phyloP scores from a whole-genome alignment of 2,329 filamentous ascomycete species.

The Mollisia scopiformis region DNA sequence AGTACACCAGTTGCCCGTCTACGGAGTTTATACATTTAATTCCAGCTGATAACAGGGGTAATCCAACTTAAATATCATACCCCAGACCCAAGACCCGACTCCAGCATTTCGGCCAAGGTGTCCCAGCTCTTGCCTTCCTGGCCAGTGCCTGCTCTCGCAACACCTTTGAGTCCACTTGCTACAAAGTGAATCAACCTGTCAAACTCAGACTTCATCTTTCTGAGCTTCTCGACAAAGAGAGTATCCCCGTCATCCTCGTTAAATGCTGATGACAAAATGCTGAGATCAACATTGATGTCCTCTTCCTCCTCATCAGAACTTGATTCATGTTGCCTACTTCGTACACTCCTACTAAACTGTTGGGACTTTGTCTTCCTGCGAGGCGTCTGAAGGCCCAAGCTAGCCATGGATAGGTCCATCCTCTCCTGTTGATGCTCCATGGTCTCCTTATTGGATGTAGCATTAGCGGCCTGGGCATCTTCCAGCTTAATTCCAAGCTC shows the following conservation, averaged over 20 bases:
- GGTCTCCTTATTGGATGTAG: conserved; percentile 22
- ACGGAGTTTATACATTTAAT: background rate
- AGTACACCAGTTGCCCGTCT: too few species aligned
- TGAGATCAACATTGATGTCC: conserved; percentile 41
- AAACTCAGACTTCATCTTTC: conserved; percentile 63
- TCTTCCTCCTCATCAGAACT: conserved; percentile 41
- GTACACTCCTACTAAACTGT: conserved; percentile 23
- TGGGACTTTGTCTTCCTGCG: conserved; percentile 29
- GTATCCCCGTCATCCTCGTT: conserved; percentile 28
- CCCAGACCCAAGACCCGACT: conserved; percentile 46
- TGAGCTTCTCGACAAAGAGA: conserved; percentile 56
- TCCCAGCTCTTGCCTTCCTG: conserved; percentile 66
- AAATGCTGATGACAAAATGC: conserved; percentile 40
- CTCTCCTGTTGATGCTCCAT: conserved; percentile 31
- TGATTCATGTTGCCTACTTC: conserved; percentile 33
- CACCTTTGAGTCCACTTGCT: conserved; percentile 70
- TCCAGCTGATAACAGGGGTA: background rate
- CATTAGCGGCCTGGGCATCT: conserved; percentile 53
- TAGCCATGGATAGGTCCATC: conserved; percentile 35
- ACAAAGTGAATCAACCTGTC: conserved; percentile 71
- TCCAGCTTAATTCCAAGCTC: conserved; percentile 75
- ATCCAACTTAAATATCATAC: background rate
- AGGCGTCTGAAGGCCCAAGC: conserved; percentile 34
- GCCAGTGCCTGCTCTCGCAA: conserved; percentile 75
- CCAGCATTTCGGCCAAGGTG: conserved; percentile 78